A percentile compares a stretch with the other conserved stretches of the same genome.
These are phyloP conservation scores for Lasiodiplodia sp. DNA, from an alignment of 2,329 filamentous ascomycete genomes.

Conservation along the genomic window DNA sequence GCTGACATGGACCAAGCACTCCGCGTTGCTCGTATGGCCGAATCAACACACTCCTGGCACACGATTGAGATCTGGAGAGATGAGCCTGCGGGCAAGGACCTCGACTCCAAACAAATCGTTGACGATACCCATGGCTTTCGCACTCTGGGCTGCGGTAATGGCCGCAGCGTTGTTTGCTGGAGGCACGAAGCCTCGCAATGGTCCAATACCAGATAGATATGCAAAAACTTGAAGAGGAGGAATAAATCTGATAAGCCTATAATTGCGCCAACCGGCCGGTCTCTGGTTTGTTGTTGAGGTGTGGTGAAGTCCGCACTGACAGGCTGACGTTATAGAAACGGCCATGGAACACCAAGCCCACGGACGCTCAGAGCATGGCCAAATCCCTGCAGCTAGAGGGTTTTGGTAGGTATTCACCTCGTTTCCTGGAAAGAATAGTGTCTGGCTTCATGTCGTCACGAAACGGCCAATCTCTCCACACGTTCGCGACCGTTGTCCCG, in stretches of 20 bases:
- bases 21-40: constrained; percentile 65
- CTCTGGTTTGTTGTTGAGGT: background rate
- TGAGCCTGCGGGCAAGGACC: constrained; percentile 48
- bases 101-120: constrained; percentile 29
- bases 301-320: too few species aligned
- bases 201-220: constrained; percentile 33
- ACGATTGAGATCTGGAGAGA: constrained; percentile 76
- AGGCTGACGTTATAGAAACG: background rate
- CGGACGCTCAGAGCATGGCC: background rate
- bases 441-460: background rate
- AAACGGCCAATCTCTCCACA: background rate
- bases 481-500: background rate
- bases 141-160: constrained; percentile 51
- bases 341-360: background rate
- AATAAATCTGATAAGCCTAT: background rate
- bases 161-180: constrained; percentile 53
- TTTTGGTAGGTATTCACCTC: too few species aligned
- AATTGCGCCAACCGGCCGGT: constrained; percentile 28
- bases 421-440: too few species aligned
- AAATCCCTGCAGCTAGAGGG: background rate
- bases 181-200: constrained; percentile 41
- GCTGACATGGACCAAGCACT: constrained; percentile 72
- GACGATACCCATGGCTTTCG: background rate
- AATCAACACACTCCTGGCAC: constrained; percentile 39
- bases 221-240: background rate